A percentile compares a stretch with the other conserved stretches of the same genome.
These are phyloP conservation scores for Ganoderma boninense DNA, from an alignment of 1,284 basidiomycete species.

Conservation along the genomic window DNA sequence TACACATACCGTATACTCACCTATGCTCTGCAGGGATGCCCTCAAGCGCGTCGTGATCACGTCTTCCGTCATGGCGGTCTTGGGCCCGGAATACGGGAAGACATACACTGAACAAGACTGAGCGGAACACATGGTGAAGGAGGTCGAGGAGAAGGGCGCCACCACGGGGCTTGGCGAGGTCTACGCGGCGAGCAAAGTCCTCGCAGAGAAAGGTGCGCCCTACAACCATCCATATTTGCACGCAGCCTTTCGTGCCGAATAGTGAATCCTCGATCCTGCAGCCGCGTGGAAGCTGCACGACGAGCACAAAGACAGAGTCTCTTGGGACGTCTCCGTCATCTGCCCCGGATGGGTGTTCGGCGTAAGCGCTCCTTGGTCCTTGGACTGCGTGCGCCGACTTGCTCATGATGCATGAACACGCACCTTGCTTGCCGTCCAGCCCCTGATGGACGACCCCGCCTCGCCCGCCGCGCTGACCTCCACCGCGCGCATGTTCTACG, in stretches of 20 bases:
- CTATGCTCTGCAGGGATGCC: background rate
- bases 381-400: too few relatives aligned
- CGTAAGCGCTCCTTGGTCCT: background rate
- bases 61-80: conserved; percentile 59
- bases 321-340: conserved; percentile 34
- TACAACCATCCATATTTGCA: background rate
- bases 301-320: conserved; percentile 28
- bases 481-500: conserved; percentile 13
- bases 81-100: conserved; percentile 39
- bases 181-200: conserved; percentile 70
- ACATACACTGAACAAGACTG: conserved; percentile 62
- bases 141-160: conserved; percentile 60
- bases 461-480: conserved; percentile 23
- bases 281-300: conserved; percentile 37
- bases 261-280: background rate
- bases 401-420: too few relatives aligned
- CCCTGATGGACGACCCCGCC: conserved; percentile 28
- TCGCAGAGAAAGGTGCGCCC: conserved; percentile 60
- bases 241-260: background rate
- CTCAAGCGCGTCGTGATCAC: conserved; percentile 63
- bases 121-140: conserved; percentile 62
- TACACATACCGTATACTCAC: background rate
- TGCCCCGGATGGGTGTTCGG: conserved; percentile 30
- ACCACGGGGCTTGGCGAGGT: conserved; percentile 49
- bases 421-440: too few relatives aligned